These are phyloP conservation scores for Salix dunnii DNA, from an alignment of 345 rosid species.

Conservation along the genomic window DNA sequence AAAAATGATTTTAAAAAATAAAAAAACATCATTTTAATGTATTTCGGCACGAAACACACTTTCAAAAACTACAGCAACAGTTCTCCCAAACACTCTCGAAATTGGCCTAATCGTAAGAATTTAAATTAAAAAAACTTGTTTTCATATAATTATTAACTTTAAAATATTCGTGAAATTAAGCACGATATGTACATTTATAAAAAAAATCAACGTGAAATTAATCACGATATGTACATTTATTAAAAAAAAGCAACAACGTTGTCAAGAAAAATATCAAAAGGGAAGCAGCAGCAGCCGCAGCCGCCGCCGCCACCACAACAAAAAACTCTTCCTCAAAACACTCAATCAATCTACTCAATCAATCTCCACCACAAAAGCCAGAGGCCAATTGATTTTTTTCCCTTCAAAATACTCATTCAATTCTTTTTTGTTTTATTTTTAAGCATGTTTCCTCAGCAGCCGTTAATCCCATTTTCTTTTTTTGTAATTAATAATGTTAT, in stretches of 20 bases:
- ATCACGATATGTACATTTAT: too few relatives aligned
- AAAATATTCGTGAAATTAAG: too few relatives aligned
- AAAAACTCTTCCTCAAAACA: background rate
- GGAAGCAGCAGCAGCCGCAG: background rate
- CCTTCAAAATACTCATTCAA: background rate
- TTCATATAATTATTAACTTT: too few relatives aligned
- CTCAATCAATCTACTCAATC: conserved; percentile 15
- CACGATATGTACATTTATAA: too few relatives aligned
- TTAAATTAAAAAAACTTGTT: too few relatives aligned
- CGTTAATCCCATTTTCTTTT: background rate
- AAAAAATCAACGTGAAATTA: background rate
- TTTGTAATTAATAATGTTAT: background rate
- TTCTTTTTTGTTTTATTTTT: background rate
- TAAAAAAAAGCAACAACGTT: background rate
- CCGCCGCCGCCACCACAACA: conserved; percentile 15
- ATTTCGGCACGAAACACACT: too few relatives aligned
- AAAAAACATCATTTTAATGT: too few relatives aligned
- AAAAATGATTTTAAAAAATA: too few relatives aligned
- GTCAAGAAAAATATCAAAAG: conserved; percentile 4
- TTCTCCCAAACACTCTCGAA: too few relatives aligned
- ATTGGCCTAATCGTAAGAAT: too few relatives aligned
- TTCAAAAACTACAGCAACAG: too few relatives aligned
- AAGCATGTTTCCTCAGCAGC: background rate
- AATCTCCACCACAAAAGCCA: conserved; percentile 27
- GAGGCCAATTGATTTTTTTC: conserved; percentile 6